Conservation (phyloP, 495 filamentous ascomycete species). For the Cercophora samala region DNA sequence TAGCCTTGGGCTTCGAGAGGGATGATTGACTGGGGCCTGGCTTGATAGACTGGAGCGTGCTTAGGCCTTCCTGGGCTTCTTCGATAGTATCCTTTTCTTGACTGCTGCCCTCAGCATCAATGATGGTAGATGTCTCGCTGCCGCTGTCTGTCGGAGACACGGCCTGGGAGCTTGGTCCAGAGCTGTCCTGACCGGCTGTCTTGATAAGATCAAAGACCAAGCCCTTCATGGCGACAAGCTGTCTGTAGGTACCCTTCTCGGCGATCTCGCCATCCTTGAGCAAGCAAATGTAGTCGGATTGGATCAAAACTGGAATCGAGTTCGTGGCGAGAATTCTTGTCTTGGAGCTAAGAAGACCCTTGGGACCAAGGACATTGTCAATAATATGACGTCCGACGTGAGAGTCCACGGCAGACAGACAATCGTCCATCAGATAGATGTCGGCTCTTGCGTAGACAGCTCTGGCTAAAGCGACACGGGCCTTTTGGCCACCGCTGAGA, state of each 20-base stretch:
- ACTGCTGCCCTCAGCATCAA: conserved; percentile 44
- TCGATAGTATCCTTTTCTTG: conserved; percentile 61
- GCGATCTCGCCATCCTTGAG: conserved; percentile 78
- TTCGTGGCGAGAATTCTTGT: conserved; percentile 95
- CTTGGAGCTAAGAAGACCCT: conserved; percentile 79
- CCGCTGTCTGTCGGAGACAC: conserved; percentile 45
- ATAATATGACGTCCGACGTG: conserved; percentile 96
- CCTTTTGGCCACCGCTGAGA: conserved; percentile 94
- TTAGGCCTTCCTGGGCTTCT: conserved; percentile 65
- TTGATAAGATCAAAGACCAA: conserved; percentile 83
- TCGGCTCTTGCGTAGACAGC: conserved; percentile 98
- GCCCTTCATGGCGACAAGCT: conserved; percentile 90
- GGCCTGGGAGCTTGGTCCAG: conserved; percentile 28
- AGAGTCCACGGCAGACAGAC: conserved; percentile 93
- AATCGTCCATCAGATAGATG: conserved; percentile 92
- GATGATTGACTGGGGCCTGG: conserved; percentile 41
- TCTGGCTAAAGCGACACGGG: conserved; percentile 87
- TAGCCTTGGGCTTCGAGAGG: conserved; percentile 42
- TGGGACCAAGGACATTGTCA: conserved; percentile 82
- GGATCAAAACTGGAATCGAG: conserved; percentile 84
- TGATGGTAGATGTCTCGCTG: conserved; percentile 59
- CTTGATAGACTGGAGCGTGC: conserved; percentile 69
- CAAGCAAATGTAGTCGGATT: conserved; percentile 77
- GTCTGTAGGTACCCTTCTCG: conserved; percentile 84
- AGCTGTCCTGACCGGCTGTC: conserved; percentile 58